These are phyloP conservation scores for Mrakia blollopis DNA, from an alignment of 768 basidiomycete species.

Conservation along the genomic window DNA sequence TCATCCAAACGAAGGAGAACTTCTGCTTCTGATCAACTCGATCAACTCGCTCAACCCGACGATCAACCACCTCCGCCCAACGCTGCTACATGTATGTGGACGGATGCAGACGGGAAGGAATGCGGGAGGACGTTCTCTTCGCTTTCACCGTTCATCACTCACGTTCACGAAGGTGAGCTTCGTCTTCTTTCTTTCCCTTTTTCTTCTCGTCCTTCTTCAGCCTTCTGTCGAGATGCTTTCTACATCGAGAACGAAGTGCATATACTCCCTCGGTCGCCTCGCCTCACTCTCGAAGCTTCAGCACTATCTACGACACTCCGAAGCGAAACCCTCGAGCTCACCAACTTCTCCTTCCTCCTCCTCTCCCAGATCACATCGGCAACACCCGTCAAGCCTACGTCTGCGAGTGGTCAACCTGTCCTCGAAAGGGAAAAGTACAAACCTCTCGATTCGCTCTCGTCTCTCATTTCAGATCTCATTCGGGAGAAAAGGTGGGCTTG, in stretches of 20 bases:
- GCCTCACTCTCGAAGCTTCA: not conserved
- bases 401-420: constrained; percentile 84
- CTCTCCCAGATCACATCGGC: constrained; percentile 64
- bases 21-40: not conserved
- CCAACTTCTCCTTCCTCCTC: constrained; percentile 2
- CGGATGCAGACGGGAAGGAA: constrained; percentile 48
- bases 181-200: not conserved
- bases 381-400: constrained; percentile 75
- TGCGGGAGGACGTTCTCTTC: constrained; percentile 51
- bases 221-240: too few species aligned
- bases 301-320: not conserved
- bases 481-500: constrained; percentile 64
- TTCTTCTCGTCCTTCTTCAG: not conserved
- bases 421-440: constrained; percentile 72
- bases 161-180: constrained; percentile 69
- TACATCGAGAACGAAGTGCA: too few species aligned
- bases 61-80: not conserved
- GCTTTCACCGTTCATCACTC: constrained; percentile 57
- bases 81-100: constrained; percentile 61
- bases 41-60: too few species aligned
- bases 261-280: not conserved
- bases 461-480: constrained; percentile 85
- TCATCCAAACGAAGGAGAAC: not conserved
- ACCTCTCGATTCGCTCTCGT: constrained; percentile 85
- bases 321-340: constrained; percentile 1